These are phyloP conservation scores for Penicillium sumatraense DNA, from an alignment of 2,329 filamentous ascomycete species.

Conservation along the genomic window DNA sequence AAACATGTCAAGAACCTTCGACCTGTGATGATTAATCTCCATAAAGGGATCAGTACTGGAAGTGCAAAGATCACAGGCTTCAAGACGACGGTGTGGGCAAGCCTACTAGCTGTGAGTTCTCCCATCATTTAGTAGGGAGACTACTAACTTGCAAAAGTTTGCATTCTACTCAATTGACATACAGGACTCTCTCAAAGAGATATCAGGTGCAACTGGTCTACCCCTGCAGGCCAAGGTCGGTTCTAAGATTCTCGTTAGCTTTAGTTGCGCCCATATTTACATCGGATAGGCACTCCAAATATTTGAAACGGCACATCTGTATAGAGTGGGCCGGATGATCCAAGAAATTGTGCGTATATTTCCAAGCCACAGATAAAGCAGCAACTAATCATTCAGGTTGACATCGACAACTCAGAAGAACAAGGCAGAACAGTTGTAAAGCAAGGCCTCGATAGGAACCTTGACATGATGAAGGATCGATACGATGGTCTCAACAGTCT, in stretches of 20 bases:
- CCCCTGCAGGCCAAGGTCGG: constrained; percentile 59
- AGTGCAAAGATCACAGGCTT: constrained; percentile 59
- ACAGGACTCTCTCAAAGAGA: constrained; percentile 63
- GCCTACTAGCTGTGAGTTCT: constrained; percentile 59
- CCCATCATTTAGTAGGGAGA: neutral
- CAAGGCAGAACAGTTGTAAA: constrained; percentile 75
- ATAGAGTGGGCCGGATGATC: constrained; percentile 71
- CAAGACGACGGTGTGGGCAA: constrained; percentile 72
- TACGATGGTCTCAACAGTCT: constrained; percentile 80
- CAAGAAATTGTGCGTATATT: constrained; percentile 60
- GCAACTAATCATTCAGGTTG: constrained; percentile 56
- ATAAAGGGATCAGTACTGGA: constrained; percentile 71
- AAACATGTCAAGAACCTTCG: constrained; percentile 77
- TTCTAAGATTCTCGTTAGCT: neutral
- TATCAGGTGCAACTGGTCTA: constrained; percentile 59
- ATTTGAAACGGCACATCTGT: constrained; percentile 64
- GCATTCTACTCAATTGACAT: constrained; percentile 72
- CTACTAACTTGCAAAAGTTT: constrained; percentile 57
- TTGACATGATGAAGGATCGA: constrained; percentile 77
- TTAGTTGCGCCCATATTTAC: constrained; percentile 3
- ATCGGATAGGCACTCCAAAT: constrained; percentile 58
- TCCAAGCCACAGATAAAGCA: neutral
- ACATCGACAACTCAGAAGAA: constrained; percentile 76
- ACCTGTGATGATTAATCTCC: constrained; percentile 69
- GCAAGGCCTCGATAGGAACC: constrained; percentile 69